Evolutionary conservation across 2,329 filamentous ascomycete genomes (phyloP), one percentile per base, ranked within the genome.

Genomic region (Colletotrichum cereale): DNA sequence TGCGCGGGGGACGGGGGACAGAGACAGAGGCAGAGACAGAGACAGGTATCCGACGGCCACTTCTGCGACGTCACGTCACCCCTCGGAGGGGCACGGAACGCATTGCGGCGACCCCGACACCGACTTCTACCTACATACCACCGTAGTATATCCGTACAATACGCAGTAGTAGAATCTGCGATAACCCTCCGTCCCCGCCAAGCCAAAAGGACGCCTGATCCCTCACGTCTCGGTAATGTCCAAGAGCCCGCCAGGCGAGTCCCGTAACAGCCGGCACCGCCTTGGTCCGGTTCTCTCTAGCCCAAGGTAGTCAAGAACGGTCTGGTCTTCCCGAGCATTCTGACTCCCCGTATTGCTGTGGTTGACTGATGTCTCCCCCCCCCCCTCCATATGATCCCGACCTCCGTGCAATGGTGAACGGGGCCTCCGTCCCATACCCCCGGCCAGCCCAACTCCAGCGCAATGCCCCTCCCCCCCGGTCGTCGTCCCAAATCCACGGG

Each of bases 61-160:
- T 53, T 56, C 26, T 53, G 52, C 63, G 63, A 71, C 63, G 56
- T 62, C 62, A 71, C 63, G 56, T 62, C 62, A 57, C 63, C 42
- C 36, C 50, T 66, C 40, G 63, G 56, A 56, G 47, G 56, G 56
- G 40, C 38, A 26, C 48, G 31, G 26, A 31, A 31, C 52, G 26
- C 34, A 24, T 34, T 29, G 31, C 48, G 56, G 56, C 67, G 56
- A 67, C 67, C 29, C 62, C 67, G 63, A 71, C n/a, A n/a, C n/a
- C n/a, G n/a, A n/a, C n/a, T n/a, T 56, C 47, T 31, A 16, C 40
- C 26, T 16, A 24, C n/a, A 47, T 26, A 66, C 34, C 31, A 7
- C 34, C 5, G 21, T n/a, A 12, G n/a, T 48, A 24, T 16, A 5
- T 40, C 12, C n/a, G n/a, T 16, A 16, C 38, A 5, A 12, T 38